A percentile compares a stretch with the other conserved stretches of the same genome.
These are phyloP conservation scores for Candida freyschussii DNA, from an alignment of 1,139 yeast species.

Conservation along the genomic window DNA sequence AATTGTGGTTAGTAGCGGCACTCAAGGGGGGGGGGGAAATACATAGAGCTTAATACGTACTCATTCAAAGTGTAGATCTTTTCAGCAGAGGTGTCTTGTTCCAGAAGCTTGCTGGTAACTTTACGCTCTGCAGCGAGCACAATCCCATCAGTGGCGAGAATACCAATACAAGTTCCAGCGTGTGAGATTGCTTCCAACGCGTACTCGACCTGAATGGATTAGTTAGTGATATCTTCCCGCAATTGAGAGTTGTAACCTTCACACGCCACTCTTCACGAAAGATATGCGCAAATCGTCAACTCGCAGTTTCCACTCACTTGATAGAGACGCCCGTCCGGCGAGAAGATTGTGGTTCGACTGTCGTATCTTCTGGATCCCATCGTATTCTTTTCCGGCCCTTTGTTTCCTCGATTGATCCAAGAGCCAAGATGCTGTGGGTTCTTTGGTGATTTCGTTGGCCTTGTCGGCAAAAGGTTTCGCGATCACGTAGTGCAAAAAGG, in stretches of 20 bases:
- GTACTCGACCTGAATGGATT: slow-evolving; percentile 62
- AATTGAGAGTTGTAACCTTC: not conserved
- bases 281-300: no score
- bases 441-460: no score
- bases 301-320: slow-evolving; percentile 45
- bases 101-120: slow-evolving; percentile 85
- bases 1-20: not conserved
- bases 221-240: not conserved
- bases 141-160: slow-evolving; percentile 87
- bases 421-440: no score
- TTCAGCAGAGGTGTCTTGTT: slow-evolving; percentile 91
- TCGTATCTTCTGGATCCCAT: slow-evolving; percentile 74
- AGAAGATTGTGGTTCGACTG: slow-evolving; percentile 95
- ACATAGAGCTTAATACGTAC: no score
- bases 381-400: slow-evolving; percentile 2
- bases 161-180: slow-evolving; percentile 97
- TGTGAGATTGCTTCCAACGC: slow-evolving; percentile 97
- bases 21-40: not conserved
- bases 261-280: no score
- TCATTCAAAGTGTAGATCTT: slow-evolving; percentile 82
- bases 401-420: slow-evolving; percentile 1
- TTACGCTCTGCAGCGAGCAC: slow-evolving; percentile 96
- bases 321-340: slow-evolving; percentile 97
- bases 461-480: no score
- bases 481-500: no score